A percentile compares a stretch with the other conserved stretches of the same genome.
Evolutionary conservation across 2,329 filamentous ascomycete species (phyloP).

Genomic region (Aspergillus unguis): DNA sequence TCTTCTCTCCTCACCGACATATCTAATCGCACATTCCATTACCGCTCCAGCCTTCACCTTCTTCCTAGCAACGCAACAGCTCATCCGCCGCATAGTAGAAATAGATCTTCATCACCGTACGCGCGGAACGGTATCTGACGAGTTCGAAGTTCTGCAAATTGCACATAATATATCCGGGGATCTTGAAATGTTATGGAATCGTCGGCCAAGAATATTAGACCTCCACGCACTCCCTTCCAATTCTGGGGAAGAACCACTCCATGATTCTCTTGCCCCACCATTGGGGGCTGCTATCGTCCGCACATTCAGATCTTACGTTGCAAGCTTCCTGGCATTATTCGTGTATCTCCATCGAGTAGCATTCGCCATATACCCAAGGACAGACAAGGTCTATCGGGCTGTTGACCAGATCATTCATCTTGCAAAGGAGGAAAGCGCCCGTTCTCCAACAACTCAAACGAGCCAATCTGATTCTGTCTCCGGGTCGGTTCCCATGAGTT

Average conservation of each 20-base stretch:
- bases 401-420: slow-evolving; percentile 37
- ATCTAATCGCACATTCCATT: slow-evolving; percentile 31
- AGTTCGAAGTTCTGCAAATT: slow-evolving; percentile 38
- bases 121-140: slow-evolving; percentile 36
- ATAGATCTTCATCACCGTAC: slow-evolving; percentile 39
- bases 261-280: slow-evolving; percentile 22
- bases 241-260: slow-evolving; percentile 20
- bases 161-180: slow-evolving; percentile 36
- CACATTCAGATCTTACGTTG: slow-evolving; percentile 34
- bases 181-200: slow-evolving; percentile 34
- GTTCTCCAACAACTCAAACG: neutral
- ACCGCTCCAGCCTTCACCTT: slow-evolving; percentile 33
- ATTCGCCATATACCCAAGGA: slow-evolving; percentile 37
- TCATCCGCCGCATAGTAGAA: slow-evolving; percentile 33
- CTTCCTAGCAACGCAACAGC: slow-evolving; percentile 32
- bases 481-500: slow-evolving; percentile 26
- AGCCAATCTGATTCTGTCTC: neutral
- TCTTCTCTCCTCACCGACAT: slow-evolving; percentile 26
- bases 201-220: slow-evolving; percentile 31
- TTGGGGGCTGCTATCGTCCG: slow-evolving; percentile 30
- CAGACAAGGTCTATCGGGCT: slow-evolving; percentile 34
- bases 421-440: slow-evolving; percentile 24
- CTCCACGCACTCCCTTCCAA: slow-evolving; percentile 19
- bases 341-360: slow-evolving; percentile 38
- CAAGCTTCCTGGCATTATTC: slow-evolving; percentile 35